Evolutionary conservation across 1,284 basidiomycete species (phyloP).

Genomic region (Ceratobasidium sp.): DNA sequence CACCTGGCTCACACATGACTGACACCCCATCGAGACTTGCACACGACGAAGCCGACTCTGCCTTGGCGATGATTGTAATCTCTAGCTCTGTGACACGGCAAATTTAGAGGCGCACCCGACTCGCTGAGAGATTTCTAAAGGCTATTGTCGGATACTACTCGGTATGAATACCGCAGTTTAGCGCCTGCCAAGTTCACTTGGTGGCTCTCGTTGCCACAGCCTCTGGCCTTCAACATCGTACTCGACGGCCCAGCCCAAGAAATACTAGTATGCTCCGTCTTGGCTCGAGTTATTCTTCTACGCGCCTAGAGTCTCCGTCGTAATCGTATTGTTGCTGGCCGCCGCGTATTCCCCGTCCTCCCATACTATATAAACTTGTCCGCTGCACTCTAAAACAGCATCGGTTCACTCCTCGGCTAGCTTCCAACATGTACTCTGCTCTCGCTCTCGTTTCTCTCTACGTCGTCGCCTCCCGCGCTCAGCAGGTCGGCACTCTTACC

Average conservation of each 20-base stretch:
- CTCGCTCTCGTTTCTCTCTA: conserved; percentile 4
- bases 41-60: too few species aligned
- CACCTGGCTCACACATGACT: too few species aligned
- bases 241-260: not conserved
- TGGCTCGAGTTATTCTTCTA: not conserved
- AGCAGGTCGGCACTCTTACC: conserved; percentile 4
- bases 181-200: not conserved
- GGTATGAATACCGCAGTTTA: too few species aligned
- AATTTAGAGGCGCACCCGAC: too few species aligned
- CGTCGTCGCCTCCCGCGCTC: not conserved
- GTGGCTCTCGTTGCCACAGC: not conserved
- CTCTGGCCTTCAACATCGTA: not conserved
- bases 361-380: not conserved
- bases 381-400: not conserved
- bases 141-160: too few species aligned
- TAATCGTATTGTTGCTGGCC: not conserved
- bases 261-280: not conserved
- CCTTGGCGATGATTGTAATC: too few species aligned
- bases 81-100: too few species aligned
- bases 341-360: not conserved
- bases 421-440: not conserved
- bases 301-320: not conserved
- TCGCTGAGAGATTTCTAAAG: too few species aligned
- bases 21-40: too few species aligned
- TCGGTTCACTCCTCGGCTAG: not conserved